A percentile compares a stretch with the other conserved stretches of the same genome.
These are phyloP conservation scores for Mycosarcoma maydis DNA, from an alignment of 1,284 basidiomycete genomes.

Conservation along the genomic window DNA sequence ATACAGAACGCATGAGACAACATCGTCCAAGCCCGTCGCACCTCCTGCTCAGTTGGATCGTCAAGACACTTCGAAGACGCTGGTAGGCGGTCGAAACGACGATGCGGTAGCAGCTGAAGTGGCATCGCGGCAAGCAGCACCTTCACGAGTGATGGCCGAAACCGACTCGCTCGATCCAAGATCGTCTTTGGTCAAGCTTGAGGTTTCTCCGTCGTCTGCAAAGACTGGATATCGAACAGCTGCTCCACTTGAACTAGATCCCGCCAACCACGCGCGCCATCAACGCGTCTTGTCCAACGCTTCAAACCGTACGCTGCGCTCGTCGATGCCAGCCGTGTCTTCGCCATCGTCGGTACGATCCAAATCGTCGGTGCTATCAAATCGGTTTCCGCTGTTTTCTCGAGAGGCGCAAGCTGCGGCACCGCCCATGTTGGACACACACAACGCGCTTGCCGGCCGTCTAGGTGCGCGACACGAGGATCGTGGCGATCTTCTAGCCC, in stretches of 20 bases:
- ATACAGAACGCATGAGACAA: constrained; percentile 6
- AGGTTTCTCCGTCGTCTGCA: constrained; percentile 12
- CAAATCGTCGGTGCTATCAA: constrained; percentile 41
- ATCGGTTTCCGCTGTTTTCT: constrained; percentile 34
- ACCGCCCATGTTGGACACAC: constrained; percentile 57
- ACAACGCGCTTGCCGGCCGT: constrained; percentile 54
- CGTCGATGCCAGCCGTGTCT: constrained; percentile 28
- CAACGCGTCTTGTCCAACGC: constrained; percentile 41
- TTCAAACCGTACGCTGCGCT: constrained; percentile 45
- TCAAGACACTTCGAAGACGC: constrained; percentile 33
- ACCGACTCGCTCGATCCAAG: constrained; percentile 15
- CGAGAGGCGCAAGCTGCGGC: constrained; percentile 41
- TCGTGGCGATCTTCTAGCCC: constrained; percentile 32
- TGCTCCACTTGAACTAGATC: constrained; percentile 18
- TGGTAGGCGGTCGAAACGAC: constrained; percentile 8
- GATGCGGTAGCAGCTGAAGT: constrained; percentile 1
- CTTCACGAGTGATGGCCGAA: constrained; percentile 9
- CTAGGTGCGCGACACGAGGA: constrained; percentile 52
- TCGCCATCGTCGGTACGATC: constrained; percentile 52
- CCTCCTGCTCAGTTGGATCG: constrained; percentile 12
- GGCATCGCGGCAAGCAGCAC: background rate
- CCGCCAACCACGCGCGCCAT: constrained; percentile 19
- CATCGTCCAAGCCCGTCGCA: background rate
- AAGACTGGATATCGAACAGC: constrained; percentile 9
- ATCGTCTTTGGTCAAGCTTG: constrained; percentile 19